Evolutionary conservation across 495 filamentous ascomycete genomes (phyloP), one percentile per base, ranked within the genome.

Genomic region (Staphylotrichum longicolle): DNA sequence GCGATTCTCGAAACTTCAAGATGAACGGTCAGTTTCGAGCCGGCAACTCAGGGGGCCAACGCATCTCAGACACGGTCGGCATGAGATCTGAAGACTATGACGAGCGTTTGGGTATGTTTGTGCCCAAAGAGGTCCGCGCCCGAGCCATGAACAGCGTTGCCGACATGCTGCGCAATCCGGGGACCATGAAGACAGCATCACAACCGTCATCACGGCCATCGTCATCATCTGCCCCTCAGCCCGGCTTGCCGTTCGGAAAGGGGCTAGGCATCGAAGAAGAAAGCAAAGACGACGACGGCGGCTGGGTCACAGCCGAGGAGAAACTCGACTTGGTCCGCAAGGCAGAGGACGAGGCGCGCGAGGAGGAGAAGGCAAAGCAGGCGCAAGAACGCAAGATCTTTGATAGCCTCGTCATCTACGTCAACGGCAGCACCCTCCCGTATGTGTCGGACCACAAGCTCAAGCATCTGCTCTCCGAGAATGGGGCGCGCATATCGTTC

Each of bases 341-440:
- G 55, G 67, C 66, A 40, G 68, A 78, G 57, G 75, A 78, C 30
- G 75, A 72, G 10, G 63, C 33, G n/a, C 41, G 40, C 9, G 50
- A 58, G 41, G 70, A 59, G 59, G 66, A 70, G 10, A 35, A 60
- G 62, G 35, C 61, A 52, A 66, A 75, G 53, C 53, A 51, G 39
- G 12, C 62, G 60, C 15, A 63, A 67, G 63, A 65, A 41, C 70
- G 58, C 57, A 65, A 67, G 32, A 82, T 96, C 58, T 90, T 96
- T 71, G 67, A 80, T 51, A 81, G 82, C 15, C 76, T 90, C 33
- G 82, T 80, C 30, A 81, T 98, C 71, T 94, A 94, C 75, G 82
- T 98, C 75, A 96, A 96, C 75, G 93, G 92, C 56, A 89, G 88
- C 55, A 96, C 91, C 1, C 77, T 86, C 55, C 91, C 93, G 6